Base-by-base conservation (phyloP, 2,329 filamentous ascomycete species). In the Pestalotiopsis sp. region DNA sequence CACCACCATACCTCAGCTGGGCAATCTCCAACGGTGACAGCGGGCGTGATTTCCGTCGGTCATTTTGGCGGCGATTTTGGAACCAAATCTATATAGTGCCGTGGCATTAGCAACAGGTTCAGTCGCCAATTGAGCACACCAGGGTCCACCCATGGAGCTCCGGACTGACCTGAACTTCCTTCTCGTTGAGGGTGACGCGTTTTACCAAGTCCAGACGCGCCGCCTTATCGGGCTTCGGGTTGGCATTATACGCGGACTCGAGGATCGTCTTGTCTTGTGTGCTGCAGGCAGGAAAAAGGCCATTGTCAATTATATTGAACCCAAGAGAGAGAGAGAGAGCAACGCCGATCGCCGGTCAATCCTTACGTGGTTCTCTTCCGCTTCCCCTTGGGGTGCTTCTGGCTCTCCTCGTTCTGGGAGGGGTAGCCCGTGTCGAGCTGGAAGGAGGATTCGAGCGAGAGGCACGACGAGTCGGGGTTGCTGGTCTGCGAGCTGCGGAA, bases 11-110 rank as follows among this genome's bases (percentile, higher is more conserved):
- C 75, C 86, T 80, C 73, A 90, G 81, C 68, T 87, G 86, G 70
- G 86, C 89, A 66, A 95, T 86, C 77, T 96, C 93, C 78, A 94
- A 90, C 10, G 91, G 88, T 35, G 93, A 88, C 48, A 97, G 85
- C 60, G 94, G 94, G 73, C 93, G 91, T 66, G 93, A 94, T 82
- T 95, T 97, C 72, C 95, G 89, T 74, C 95, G 89, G 78, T 97
- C 93, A 80, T 97, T 97, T 79, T 98, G 95, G 72, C 95, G 88
- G 76, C 94, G 89, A 76, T 98, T 98, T 77, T 98, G 95, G 81
- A 98, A 98, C 95, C 95, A 98, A 74, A 98, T 97, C 95, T 98
- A 64, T 39, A 60, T 40, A 59, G 26, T 60, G 66, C 70, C 35
- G 57, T 73, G 71, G 64, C 68, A 68, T 76, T 71, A 75, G 71